Evolutionary conservation across 73 alveolate species (phyloP).

Genomic region (Urostyla sp.): DNA sequence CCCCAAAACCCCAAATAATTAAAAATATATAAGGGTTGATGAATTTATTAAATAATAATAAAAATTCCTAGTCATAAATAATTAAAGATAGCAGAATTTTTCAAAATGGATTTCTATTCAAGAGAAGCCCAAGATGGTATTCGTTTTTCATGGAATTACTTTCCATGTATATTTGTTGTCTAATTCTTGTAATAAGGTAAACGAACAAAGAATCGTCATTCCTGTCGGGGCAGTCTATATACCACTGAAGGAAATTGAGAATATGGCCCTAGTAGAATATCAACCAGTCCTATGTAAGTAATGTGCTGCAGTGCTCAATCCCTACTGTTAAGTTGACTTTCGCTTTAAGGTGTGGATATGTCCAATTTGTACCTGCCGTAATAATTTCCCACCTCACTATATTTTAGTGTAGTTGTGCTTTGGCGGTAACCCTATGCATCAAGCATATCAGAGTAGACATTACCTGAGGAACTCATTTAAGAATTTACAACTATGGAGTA

Average conservation of each 20-base stretch:
- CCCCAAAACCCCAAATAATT: no score
- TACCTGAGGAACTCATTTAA: conserved; percentile 95
- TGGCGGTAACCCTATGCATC: no score
- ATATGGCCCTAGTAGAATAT: conserved; percentile 96
- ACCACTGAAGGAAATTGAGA: conserved; percentile 95
- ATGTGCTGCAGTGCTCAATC: conserved; percentile 97
- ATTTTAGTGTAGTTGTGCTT: no score
- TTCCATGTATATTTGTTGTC: no score
- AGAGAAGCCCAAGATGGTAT: conserved; percentile 92
- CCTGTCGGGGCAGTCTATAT: conserved; percentile 98
- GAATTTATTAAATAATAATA: no score
- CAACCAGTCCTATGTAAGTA: conserved; percentile 94
- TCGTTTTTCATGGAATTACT: conserved; percentile 96
- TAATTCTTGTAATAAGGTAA: conserved; percentile 87
- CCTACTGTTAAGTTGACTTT: conserved; percentile 96
- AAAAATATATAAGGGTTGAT: no score
- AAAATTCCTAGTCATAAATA: conserved; percentile 20
- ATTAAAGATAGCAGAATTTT: conserved; percentile 14
- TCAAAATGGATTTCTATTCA: conserved; percentile 80
- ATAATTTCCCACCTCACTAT: conserved; percentile 97
- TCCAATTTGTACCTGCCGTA: conserved; percentile 95
- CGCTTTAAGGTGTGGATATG: conserved; percentile 97
- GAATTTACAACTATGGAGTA: conserved; percentile 96
- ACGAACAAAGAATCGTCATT: conserved; percentile 92
- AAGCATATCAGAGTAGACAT: conserved; percentile 94